Base-by-base conservation (phyloP, 331 rosid genomes). In the Spiraea crenata region DNA sequence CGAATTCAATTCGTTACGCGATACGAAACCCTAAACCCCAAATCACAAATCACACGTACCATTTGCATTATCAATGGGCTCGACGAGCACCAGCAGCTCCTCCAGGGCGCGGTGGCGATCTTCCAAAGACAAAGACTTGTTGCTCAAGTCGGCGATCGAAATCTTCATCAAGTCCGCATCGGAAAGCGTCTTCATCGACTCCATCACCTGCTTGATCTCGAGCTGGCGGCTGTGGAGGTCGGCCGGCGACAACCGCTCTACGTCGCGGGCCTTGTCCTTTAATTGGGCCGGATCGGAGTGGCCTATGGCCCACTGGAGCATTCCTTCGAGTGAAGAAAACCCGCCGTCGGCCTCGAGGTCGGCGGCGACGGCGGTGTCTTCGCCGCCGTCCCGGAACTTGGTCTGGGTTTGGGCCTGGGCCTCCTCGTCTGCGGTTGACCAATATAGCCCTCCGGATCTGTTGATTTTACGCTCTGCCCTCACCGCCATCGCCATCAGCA, bases 271-370 rank as follows among this genome's bases (percentile, higher is more conserved):
- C 48, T 82, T 64, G 48, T 89, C 95, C 74, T 87, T 90, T 39
- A 93, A 74, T 76, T 83, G 84, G 54, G 73, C 86, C 1, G 97
- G 89, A 83, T 93, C 91, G 71, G 98, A 90, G 77, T 90, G 86
- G 54, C 97, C 87, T 67, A 93, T 84, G 20, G 98, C 95, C 98
- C 98, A 93, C 76, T 93, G 96, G 20, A 93, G 60, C 97, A 93
- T 90, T 66, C 95, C 75, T 45, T 93, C 98, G 47, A 93, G 85
- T 6, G 98, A 90, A 64, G 97, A 80, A 65, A 93, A 93, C 25
- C 95, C 97, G 57, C 97, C 98, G 59, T 89, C 96, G 39, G 84
- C 77, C 64, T 63, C 81, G 15, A 60, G 52, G n/a, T 58, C n/a
- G 49, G 73, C 67, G 14, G 49, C 71, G 51, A 72, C 10, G 69